Percentiles rank a stretch among this genome's conserved stretches.
Evolutionary conservation across 2,329 filamentous ascomycete genomes (phyloP).

Genomic region (Phoma herbarum): DNA sequence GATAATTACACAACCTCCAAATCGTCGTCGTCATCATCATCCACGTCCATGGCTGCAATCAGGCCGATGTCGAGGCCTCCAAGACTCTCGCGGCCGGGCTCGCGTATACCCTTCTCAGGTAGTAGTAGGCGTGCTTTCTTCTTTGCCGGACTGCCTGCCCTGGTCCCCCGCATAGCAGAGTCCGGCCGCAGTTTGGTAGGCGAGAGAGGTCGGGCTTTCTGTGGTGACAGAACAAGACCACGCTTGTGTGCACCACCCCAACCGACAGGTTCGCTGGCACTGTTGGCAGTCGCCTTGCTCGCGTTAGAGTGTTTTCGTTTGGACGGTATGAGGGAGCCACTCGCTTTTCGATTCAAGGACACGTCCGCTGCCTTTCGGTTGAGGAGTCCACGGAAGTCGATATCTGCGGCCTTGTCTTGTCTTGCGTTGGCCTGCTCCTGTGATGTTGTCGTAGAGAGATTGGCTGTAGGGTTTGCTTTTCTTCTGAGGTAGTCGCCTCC

Average conservation of each 20-base stretch:
- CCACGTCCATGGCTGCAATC: conserved; percentile 44
- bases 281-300: conserved; percentile 42
- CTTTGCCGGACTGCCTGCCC: conserved; percentile 53
- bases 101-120: conserved; percentile 59
- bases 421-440: conserved; percentile 27
- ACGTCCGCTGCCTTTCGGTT: conserved; percentile 55
- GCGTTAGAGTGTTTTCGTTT: conserved; percentile 54
- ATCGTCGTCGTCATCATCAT: conserved; percentile 57
- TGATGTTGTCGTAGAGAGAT: conserved; percentile 31
- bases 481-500: conserved; percentile 75
- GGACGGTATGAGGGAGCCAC: conserved; percentile 43
- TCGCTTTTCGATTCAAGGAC: conserved; percentile 39
- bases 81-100: conserved; percentile 59
- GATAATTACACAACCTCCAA: conserved; percentile 57
- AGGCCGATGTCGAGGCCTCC: conserved; percentile 48
- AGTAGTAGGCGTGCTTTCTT: conserved; percentile 59
- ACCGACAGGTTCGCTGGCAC: conserved; percentile 52
- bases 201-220: conserved; percentile 34
- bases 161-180: conserved; percentile 39
- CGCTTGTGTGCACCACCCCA: conserved; percentile 58
- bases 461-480: conserved; percentile 33
- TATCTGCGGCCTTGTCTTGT: conserved; percentile 28
- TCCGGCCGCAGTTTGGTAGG: conserved; percentile 18
- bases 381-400: conserved; percentile 55
- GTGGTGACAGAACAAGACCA: conserved; percentile 50